Conservation (phyloP, 1,284 basidiomycete species). For the Veloboletus limbatus region DNA sequence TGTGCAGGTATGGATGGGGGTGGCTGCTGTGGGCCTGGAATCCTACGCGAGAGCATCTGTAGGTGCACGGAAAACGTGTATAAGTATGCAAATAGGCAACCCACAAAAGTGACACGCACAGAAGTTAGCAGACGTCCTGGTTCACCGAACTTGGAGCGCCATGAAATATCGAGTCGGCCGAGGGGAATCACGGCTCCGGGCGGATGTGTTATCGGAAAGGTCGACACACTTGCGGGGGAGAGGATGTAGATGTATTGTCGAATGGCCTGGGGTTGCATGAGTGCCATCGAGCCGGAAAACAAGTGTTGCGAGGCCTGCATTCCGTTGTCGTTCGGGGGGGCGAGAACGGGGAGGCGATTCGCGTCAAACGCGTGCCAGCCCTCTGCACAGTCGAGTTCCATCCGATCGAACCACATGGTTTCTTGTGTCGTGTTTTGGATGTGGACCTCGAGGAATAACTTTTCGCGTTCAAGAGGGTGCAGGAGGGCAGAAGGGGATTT, state of each 20-base stretch:
- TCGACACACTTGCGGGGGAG: conserved; percentile 46
- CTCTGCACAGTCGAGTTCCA: conserved; percentile 71
- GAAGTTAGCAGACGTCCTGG: conserved; percentile 81
- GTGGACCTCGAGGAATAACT: conserved; percentile 84
- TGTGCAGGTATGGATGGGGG: conserved; percentile 37
- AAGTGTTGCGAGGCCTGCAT: conserved; percentile 32
- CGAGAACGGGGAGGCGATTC: conserved; percentile 35
- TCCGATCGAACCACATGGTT: conserved; percentile 72
- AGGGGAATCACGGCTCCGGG: conserved; percentile 74
- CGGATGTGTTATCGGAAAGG: conserved; percentile 49
- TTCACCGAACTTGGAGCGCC: conserved; percentile 78
- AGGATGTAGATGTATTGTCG: conserved; percentile 85
- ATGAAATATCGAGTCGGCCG: conserved; percentile 78
- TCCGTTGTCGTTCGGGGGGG: conserved; percentile 17
- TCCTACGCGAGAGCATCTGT: conserved; percentile 69
- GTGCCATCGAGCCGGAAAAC: conserved; percentile 59
- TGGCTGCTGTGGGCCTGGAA: conserved; percentile 48
- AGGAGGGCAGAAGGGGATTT: conserved; percentile 70
- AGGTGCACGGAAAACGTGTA: not conserved
- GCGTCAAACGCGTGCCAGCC: conserved; percentile 63
- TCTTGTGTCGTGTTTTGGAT: conserved; percentile 82
- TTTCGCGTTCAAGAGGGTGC: conserved; percentile 60
- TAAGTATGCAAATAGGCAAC: not conserved
- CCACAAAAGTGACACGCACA: conserved; percentile 28
- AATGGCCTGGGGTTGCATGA: conserved; percentile 78